These are phyloP conservation scores for Aspergillus sclerotioniger DNA, from an alignment of 495 filamentous ascomycete genomes.

Conservation along the genomic window DNA sequence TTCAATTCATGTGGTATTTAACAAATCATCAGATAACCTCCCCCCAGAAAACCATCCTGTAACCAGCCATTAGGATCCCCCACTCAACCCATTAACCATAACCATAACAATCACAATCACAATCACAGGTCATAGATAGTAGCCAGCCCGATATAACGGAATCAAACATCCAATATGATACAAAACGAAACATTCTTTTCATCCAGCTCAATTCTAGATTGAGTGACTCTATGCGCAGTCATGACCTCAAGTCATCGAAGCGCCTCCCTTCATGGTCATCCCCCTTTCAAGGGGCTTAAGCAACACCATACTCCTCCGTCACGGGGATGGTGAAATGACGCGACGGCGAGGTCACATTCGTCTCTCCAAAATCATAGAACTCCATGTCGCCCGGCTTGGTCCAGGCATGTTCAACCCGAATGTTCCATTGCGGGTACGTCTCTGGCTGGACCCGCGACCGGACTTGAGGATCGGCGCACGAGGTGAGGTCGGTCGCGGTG, in stretches of 20 bases:
- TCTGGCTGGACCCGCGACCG: constrained; percentile 24
- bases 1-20: background rate
- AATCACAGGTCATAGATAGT: background rate
- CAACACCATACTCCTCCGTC: constrained; percentile 28
- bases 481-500: constrained; percentile 23
- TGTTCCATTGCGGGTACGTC: constrained; percentile 30
- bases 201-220: background rate
- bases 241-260: background rate
- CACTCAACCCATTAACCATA: background rate
- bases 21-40: background rate
- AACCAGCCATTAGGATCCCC: constrained; percentile 1
- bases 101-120: background rate
- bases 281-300: constrained; percentile 13
- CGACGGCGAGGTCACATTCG: constrained; percentile 20
- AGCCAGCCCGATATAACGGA: background rate
- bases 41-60: background rate
- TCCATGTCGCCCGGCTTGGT: constrained; percentile 17
- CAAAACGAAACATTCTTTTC: background rate
- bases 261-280: background rate
- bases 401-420: constrained; percentile 38
- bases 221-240: background rate
- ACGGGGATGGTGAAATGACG: constrained; percentile 24
- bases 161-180: background rate
- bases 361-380: constrained; percentile 19
- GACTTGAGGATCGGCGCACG: constrained; percentile 28